Conservation (phyloP, 2,329 filamentous ascomycete species). For the Dactylella cylindrospora region DNA sequence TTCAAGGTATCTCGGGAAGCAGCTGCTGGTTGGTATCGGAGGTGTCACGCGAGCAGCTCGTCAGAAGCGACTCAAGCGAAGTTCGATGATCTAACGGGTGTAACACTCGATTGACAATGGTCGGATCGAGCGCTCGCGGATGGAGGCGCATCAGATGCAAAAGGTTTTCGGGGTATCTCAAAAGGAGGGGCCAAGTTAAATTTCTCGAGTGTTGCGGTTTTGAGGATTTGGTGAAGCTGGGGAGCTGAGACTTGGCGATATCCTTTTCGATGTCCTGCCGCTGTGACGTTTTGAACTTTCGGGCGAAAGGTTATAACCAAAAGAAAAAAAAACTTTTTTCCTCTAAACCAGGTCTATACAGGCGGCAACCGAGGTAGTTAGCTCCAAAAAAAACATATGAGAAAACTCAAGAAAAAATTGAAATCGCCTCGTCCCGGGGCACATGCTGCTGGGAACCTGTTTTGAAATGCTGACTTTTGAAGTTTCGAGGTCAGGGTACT, state of each 20-base stretch:
- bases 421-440: slow-evolving; percentile 32
- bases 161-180: slow-evolving; percentile 7
- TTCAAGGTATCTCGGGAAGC: slow-evolving; percentile 38
- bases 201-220: slow-evolving; percentile 1
- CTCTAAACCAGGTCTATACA: slow-evolving; percentile 34
- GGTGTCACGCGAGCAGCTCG: slow-evolving; percentile 44
- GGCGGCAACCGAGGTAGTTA: slow-evolving; percentile 43
- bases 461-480: slow-evolving; percentile 20
- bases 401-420: slow-evolving; percentile 10
- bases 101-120: slow-evolving; percentile 43
- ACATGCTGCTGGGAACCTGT: slow-evolving; percentile 25
- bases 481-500: slow-evolving; percentile 24
- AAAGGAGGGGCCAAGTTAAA: slow-evolving; percentile 12
- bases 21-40: slow-evolving; percentile 28
- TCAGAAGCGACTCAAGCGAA: slow-evolving; percentile 43
- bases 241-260: slow-evolving; percentile 43
- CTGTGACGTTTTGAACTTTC: slow-evolving; percentile 41
- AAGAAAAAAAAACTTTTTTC: too few relatives aligned
- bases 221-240: slow-evolving; percentile 13
- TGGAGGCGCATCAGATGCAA: slow-evolving; percentile 43
- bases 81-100: slow-evolving; percentile 35
- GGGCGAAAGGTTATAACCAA: slow-evolving; percentile 41
- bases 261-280: slow-evolving; percentile 22
- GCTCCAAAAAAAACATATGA: slow-evolving; percentile 1
- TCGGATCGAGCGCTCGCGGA: slow-evolving; percentile 39